Evolutionary conservation across 2,329 filamentous ascomycete genomes (phyloP), one percentile per base, ranked within the genome.

Genomic region (Akanthomyces muscarius): DNA sequence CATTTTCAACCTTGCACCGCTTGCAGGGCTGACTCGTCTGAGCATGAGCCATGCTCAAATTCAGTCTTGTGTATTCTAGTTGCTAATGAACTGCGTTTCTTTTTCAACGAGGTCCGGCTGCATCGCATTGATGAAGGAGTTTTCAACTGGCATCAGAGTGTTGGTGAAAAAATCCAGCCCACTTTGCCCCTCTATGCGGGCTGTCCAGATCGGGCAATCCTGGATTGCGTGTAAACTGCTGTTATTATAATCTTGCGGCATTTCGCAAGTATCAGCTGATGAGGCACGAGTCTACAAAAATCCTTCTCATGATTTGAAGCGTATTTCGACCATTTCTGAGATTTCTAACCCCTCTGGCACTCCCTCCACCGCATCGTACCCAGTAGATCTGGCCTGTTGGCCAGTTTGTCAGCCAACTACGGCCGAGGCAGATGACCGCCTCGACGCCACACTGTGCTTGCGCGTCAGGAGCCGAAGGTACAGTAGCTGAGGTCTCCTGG

Each of bases 1-100:
- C 69, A 16, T 66, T 56, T 33, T 64, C 61, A 5, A 52, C 63
- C 50, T 68, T 68, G 65, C 69, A 71, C 52, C 68, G 66, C 50
- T 64, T 62, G 61, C 69, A 71, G 21, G 65, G 53, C 25, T 55
- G 58, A 10, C 23, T 33, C 5, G 44, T 41, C 3, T n/a, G n/a
- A 11, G 42, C 33, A 38, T 44, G n/a, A n/a, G 51, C 30, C 60
- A 55, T 62, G 30, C 1, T 33, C 23, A 1, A 21, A 2, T 16
- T 18, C 28, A 36, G 6, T 10, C 28, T 21, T n/a, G 33, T 5
- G 4, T 21, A 42, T 41, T 1, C 30, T 4, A 14, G 28, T 30
- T 41, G 38, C 28, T 13, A 59, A 11, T 3, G 13, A n/a, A 14
- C 18, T 5, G 56, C 16, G 18, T 38, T 48, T 61, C 28, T 61